These are phyloP conservation scores for Pseudohyphozyma bogoriensis DNA, from an alignment of 768 basidiomycete genomes.

Conservation along the genomic window DNA sequence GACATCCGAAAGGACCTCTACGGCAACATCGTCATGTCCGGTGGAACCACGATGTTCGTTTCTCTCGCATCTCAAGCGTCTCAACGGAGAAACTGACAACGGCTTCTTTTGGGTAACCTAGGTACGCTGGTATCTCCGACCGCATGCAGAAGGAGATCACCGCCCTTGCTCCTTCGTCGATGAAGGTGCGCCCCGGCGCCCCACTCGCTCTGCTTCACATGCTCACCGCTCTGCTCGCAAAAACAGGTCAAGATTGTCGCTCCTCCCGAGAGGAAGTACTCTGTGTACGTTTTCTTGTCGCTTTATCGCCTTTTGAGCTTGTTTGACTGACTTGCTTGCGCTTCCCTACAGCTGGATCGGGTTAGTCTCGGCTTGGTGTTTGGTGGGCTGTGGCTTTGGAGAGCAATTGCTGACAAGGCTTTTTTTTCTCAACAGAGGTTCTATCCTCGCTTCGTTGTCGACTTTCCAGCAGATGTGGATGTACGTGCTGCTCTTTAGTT, in stretches of 20 bases:
- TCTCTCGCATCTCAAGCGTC: not conserved
- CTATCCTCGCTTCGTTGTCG: constrained; percentile 61
- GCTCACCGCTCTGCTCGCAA: constrained; percentile 75
- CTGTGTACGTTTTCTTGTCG: too few relatives aligned
- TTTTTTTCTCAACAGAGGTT: constrained; percentile 38
- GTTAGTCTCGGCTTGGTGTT: constrained; percentile 44
- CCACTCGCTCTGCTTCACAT: constrained; percentile 92
- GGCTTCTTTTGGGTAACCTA: not conserved
- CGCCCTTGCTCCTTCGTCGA: constrained; percentile 68
- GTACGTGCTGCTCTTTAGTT: constrained; percentile 29
- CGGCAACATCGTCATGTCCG: constrained; percentile 78
- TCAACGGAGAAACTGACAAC: not conserved
- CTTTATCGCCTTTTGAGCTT: too few relatives aligned
- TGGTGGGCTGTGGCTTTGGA: not conserved
- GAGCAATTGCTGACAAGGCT: not conserved
- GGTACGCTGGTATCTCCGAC: constrained; percentile 90
- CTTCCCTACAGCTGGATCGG: constrained; percentile 59
- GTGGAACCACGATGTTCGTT: constrained; percentile 65
- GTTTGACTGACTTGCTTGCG: too few relatives aligned
- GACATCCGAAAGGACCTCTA: constrained; percentile 64
- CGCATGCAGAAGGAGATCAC: constrained; percentile 93
- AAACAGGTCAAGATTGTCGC: constrained; percentile 84
- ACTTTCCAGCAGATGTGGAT: constrained; percentile 98
- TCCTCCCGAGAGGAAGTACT: constrained; percentile 88
- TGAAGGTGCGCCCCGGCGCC: constrained; percentile 97